Base-by-base conservation (phyloP, 306 rosid genomes). In the Vicia faba region DNA sequence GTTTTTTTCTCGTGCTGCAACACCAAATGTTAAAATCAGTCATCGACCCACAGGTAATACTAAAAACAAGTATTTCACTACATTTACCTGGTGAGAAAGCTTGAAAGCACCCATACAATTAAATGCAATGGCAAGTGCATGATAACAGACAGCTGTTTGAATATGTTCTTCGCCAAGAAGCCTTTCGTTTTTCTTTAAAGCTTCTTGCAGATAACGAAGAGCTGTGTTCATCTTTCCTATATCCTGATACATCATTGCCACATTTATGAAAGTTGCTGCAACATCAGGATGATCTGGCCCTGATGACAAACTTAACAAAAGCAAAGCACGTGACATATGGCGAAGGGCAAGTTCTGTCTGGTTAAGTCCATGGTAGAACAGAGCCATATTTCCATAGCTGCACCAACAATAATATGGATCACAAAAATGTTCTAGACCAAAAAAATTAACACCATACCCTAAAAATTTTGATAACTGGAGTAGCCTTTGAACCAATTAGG, bases 261-360 rank as follows among this genome's bases (percentile, higher is more conserved):
- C 96, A 80, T 95, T 88, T 73, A 95, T 90, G 61, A 82, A 88
- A 64, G 99, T 88, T 39, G 99, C 96, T 11, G 99, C 97, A 0
- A 95, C 96, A 77, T 95, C 99, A 65, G 99, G 99, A 73, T 95
- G 99, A 81, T 90, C 97, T 19, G 99, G 95, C 64, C 99, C 99
- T 19, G 97, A 95, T 35, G 99, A 90, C 75, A 95, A 77, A 69
- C 99, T 90, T 36, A 95, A 77, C 75, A 95, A 85, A 36, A 95
- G 96, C 80, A 95, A 62, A 49, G 99, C 99, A 36, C 97, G 92
- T 43, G 99, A 88, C 99, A 95, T 95, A 77, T 95, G 99, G 23
- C 86, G 85, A 56, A 95, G 84, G 44, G 99, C 99, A 41, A 95
- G 96, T 79, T 88, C 99, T 67, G 99, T 86, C 72, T 95, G 97